Percentiles rank a stretch among this genome's conserved stretches.
Conservation (phyloP, 179 eudicot genomes). For the Patellifolia procumbens region DNA sequence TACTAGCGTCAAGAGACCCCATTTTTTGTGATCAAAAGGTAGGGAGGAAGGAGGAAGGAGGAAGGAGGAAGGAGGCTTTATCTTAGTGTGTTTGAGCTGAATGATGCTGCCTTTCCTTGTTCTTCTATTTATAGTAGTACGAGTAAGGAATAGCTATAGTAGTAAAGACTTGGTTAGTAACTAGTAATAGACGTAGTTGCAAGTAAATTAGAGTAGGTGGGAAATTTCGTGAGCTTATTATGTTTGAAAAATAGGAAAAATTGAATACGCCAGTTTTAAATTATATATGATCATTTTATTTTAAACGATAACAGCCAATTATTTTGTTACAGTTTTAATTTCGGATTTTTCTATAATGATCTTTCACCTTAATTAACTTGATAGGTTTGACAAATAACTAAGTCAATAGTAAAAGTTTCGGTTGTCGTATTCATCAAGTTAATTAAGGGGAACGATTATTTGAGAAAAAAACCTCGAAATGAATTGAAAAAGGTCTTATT, state of each 20-base stretch:
- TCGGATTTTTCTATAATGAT: too few species aligned
- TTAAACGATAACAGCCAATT: too few species aligned
- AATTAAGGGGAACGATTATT: too few species aligned
- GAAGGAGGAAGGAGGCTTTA: neutral
- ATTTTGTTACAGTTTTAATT: too few species aligned
- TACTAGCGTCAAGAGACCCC: conserved; percentile 10
- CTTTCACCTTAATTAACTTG: too few species aligned
- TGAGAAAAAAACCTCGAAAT: too few species aligned
- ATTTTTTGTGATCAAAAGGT: neutral
- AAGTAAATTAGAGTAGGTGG: neutral
- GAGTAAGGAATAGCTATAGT: neutral
- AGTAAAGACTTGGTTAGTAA: neutral
- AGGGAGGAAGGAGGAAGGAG: neutral
- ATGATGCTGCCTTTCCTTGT: neutral
- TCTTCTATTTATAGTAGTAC: conserved; percentile 1
- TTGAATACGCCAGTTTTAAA: too few species aligned
- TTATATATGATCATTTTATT: neutral
- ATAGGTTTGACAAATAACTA: too few species aligned
- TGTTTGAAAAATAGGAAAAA: neutral
- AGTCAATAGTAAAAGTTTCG: too few species aligned
- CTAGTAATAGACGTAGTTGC: neutral
- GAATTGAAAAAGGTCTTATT: too few species aligned
- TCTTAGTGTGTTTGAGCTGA: conserved; percentile 5
- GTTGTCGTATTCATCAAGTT: too few species aligned
- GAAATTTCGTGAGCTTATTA: neutral